Conservation (phyloP, 1,284 basidiomycete species). For the Rhodotorula sp. region DNA sequence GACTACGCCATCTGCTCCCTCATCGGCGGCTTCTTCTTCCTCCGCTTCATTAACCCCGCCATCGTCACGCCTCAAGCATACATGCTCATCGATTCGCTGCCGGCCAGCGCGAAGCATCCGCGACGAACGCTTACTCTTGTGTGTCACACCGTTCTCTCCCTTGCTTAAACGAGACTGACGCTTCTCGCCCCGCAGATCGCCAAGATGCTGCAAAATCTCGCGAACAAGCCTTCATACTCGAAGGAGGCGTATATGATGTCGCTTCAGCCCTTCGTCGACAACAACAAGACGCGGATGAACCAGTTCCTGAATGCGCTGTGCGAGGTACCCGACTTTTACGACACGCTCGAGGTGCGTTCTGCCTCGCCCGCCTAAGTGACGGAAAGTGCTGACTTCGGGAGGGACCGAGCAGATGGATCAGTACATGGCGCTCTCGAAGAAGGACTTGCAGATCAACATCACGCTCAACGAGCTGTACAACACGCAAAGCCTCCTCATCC, state of each 20-base stretch:
- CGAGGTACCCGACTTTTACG: slow-evolving; percentile 99
- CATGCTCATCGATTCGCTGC: slow-evolving; percentile 96
- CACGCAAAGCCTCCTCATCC: slow-evolving; percentile 57
- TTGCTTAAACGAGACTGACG: no score
- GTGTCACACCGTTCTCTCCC: slow-evolving; percentile 31
- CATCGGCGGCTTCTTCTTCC: slow-evolving; percentile 99
- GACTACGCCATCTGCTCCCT: slow-evolving; percentile 97
- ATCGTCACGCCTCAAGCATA: slow-evolving; percentile 99
- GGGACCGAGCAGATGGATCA: slow-evolving; percentile 73
- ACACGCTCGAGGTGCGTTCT: slow-evolving; percentile 71
- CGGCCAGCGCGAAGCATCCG: slow-evolving; percentile 80
- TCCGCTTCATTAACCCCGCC: slow-evolving; percentile 99
- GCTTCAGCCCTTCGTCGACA: slow-evolving; percentile 96
- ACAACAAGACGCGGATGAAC: slow-evolving; percentile 95
- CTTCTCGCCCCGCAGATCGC: slow-evolving; percentile 65
- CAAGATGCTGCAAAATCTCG: slow-evolving; percentile 98
- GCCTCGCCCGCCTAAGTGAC: slow-evolving; percentile 6
- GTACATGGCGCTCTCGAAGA: slow-evolving; percentile 99
- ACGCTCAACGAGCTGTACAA: slow-evolving; percentile 87
- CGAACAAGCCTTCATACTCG: slow-evolving; percentile 96
- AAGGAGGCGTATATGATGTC: slow-evolving; percentile 99
- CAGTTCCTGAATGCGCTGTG: slow-evolving; percentile 94
- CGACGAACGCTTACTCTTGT: slow-evolving; percentile 91
- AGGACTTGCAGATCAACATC: slow-evolving; percentile 95
- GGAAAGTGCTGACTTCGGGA: slow-evolving; percentile 46